Conservation (phyloP, 768 basidiomycete species). For the Lactarius vividus region DNA sequence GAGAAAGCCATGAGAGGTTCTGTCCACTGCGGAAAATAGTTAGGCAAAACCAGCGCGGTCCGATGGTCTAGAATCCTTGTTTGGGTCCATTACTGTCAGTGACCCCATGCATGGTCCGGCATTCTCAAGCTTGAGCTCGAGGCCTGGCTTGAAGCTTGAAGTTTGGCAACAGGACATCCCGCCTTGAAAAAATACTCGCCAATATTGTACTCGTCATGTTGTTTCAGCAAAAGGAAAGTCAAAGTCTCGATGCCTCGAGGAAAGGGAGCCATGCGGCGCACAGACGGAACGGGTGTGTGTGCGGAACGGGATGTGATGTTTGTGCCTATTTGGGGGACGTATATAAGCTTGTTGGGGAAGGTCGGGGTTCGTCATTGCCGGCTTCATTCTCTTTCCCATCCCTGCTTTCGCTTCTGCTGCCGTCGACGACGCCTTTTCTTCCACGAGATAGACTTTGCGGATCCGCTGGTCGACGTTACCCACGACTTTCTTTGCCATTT, state of each 20-base stretch:
- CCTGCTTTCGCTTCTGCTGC: conserved; percentile 3
- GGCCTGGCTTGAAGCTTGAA: no score
- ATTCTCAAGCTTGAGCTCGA: neutral
- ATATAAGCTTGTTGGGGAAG: conserved; percentile 17
- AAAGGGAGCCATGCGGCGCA: neutral
- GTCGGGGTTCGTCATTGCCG: conserved; percentile 3
- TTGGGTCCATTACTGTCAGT: neutral
- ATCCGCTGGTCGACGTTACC: conserved; percentile 17
- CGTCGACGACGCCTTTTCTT: conserved; percentile 11
- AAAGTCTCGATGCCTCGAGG: conserved; percentile 21
- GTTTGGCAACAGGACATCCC: neutral
- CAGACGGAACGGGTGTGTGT: neutral
- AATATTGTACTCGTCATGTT: neutral
- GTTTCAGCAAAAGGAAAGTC: neutral
- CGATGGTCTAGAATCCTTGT: conserved; percentile 6
- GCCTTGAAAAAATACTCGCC: neutral
- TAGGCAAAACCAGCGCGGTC: neutral
- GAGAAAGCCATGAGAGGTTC: neutral
- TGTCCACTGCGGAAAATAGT: neutral
- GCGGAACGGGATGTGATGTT: conserved; percentile 17
- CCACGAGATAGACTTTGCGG: conserved; percentile 1
- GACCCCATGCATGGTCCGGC: neutral
- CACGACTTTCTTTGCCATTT: conserved; percentile 12
- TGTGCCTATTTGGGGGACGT: conserved; percentile 10
- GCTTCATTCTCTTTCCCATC: neutral